Conservation (phyloP, 495 filamentous ascomycete genomes). For the Penicillium mononematosum region DNA sequence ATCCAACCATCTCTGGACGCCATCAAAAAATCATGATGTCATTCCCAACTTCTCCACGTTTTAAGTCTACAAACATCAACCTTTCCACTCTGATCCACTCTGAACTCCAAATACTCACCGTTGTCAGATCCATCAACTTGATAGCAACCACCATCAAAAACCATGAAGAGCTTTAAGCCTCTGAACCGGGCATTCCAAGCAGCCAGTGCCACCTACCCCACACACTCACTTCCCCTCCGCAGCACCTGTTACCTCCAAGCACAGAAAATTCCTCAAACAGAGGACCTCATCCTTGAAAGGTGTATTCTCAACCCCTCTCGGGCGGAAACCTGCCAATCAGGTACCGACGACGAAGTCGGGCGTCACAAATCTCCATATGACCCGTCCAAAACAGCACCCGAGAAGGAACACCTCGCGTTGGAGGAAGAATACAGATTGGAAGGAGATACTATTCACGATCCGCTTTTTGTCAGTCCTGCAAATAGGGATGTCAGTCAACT, state of each 20-base stretch:
- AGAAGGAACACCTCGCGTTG: constrained; percentile 25
- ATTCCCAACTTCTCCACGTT: background rate
- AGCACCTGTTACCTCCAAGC: constrained; percentile 1
- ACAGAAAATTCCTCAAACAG: background rate
- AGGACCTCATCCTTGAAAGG: constrained; percentile 20
- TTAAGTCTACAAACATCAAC: background rate
- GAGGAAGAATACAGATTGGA: constrained; percentile 29
- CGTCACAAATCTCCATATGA: constrained; percentile 34
- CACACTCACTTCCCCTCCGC: background rate
- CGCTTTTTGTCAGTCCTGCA: constrained; percentile 31
- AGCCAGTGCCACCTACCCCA: background rate
- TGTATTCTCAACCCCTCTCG: constrained; percentile 27
- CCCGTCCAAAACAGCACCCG: constrained; percentile 23
- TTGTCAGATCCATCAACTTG: background rate
- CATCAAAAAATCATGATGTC: constrained; percentile 7
- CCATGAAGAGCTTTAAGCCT: background rate
- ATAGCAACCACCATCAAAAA: background rate
- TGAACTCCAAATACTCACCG: background rate
- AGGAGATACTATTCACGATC: constrained; percentile 22
- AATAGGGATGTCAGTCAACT: constrained; percentile 28
- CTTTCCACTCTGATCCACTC: background rate
- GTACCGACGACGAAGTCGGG: constrained; percentile 34
- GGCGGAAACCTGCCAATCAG: constrained; percentile 28
- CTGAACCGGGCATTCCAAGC: constrained; percentile 1
- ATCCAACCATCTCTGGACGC: too few species aligned